phyloP scores from a whole-genome alignment of 495 filamentous ascomycete species.

The Cryomyces antarcticus region DNA sequence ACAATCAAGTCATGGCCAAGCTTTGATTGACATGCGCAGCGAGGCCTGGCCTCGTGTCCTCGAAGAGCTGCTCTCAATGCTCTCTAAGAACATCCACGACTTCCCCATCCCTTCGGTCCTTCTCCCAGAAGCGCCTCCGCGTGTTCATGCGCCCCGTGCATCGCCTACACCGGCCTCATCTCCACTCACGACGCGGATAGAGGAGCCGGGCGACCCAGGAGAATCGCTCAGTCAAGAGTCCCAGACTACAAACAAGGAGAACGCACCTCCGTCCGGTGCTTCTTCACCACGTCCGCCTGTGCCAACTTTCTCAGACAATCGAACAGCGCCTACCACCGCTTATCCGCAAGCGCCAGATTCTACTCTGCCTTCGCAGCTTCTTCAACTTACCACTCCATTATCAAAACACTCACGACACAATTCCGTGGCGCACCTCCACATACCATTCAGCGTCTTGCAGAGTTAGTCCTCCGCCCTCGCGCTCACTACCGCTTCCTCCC shows the following conservation, averaged over 20 bases:
- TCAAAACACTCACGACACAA: conserved; percentile 38
- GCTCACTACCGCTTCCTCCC: conserved; percentile 62
- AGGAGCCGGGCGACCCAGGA: conserved; percentile 6
- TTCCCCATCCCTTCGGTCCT: conserved; percentile 16
- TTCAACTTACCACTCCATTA: conserved; percentile 45
- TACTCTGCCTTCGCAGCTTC: conserved; percentile 41
- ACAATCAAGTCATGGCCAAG: background rate
- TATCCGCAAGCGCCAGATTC: conserved; percentile 2
- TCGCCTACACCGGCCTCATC: background rate
- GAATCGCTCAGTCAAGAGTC: conserved; percentile 18
- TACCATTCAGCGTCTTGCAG: conserved; percentile 78
- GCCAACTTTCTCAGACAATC: conserved; percentile 8
- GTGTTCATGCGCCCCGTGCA: background rate
- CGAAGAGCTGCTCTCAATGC: conserved; percentile 12
- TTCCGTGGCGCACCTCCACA: conserved; percentile 69
- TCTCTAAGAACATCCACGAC: conserved; percentile 17
- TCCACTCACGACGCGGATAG: background rate
- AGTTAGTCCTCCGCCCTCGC: conserved; percentile 63
- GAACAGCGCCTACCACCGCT: conserved; percentile 5
- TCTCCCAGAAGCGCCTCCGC: conserved; percentile 11
- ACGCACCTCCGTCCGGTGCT: conserved; percentile 22
- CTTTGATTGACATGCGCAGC: conserved; percentile 8
- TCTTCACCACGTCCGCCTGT: conserved; percentile 11
- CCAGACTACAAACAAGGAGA: conserved; percentile 30
- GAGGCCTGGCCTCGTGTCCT: conserved; percentile 18